Evolutionary conservation across 495 filamentous ascomycete genomes (phyloP), one percentile per base, ranked within the genome.

Genomic region (Rostrohypoxylon terebratum): DNA sequence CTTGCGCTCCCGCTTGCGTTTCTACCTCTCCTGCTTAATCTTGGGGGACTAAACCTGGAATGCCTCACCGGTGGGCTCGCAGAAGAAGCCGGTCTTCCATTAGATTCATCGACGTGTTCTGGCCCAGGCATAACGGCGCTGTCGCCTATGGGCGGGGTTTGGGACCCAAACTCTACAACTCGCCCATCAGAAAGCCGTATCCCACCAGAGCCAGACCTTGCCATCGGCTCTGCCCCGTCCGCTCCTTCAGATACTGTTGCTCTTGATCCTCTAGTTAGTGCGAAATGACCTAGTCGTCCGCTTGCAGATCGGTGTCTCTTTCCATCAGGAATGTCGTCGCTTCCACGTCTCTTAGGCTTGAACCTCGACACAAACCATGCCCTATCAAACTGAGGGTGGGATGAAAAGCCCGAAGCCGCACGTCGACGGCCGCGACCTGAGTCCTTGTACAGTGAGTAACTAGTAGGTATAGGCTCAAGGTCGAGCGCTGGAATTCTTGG

Each of bases 381-480:
- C n/a, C 38, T n/a, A 1, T 42, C 38, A 34, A n/a, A 11, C 13
- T 14, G 73, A 57, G 28, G 4, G 16, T 14, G 73, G 58, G 36
- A 53, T 45, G 5, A 64, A 23, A 1, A 61, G 44, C 66, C 68
- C 3, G 66, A 57, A 1, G 60, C 61, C 11, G 42, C 60, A 55
- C 58, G 69, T 48, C 38, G 45, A 60, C 55, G 70, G 3, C 71
- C 71, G 18, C 58, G 59, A 9, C 33, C 51, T 25, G 40, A 55
- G 18, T 79, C 69, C 33, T 70, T 77, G 64, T 78, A 82, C 11
- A 79, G 74, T 47, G 76, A 73, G 63, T 84, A 84, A 53, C 77
- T 81, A 4, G 82, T 83, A 40, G 69, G 33, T 3, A 76, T 40
- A 6, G 74, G 55, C 10, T 81, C 79, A 9, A 79, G 65, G 47